Conservation (phyloP, 2,329 filamentous ascomycete species). For the Aspergillus phoenicis region DNA sequence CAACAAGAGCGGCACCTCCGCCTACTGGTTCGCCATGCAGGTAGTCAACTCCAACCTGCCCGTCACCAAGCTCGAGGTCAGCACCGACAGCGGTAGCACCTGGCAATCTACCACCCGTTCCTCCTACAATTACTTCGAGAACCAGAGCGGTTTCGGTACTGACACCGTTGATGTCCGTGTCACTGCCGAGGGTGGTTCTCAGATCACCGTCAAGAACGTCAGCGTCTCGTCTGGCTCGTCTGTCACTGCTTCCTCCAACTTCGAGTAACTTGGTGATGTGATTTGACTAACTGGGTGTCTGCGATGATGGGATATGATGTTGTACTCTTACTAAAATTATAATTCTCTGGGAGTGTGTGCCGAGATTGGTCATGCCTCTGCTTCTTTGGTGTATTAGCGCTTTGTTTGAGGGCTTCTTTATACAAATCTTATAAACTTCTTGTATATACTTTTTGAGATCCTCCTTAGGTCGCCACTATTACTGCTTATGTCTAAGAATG, state of each 20-base stretch:
- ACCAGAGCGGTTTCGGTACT: slow-evolving; percentile 59
- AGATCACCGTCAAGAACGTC: slow-evolving; percentile 56
- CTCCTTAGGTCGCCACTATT: no score
- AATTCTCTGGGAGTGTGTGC: background rate
- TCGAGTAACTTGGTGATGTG: slow-evolving; percentile 8
- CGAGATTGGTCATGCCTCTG: background rate
- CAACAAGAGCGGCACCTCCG: slow-evolving; percentile 53
- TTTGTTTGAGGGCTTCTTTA: background rate
- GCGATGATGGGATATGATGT: background rate
- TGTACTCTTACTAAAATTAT: background rate
- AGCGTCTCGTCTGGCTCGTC: slow-evolving; percentile 24
- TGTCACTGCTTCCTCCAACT: slow-evolving; percentile 28
- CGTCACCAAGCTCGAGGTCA: slow-evolving; percentile 61
- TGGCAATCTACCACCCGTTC: slow-evolving; percentile 60
- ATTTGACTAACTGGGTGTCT: background rate
- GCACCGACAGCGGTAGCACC: slow-evolving; percentile 60
- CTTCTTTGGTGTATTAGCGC: background rate
- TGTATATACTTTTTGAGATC: background rate
- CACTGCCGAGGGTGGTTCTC: slow-evolving; percentile 56
- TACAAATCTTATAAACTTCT: background rate
- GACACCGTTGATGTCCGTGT: slow-evolving; percentile 58
- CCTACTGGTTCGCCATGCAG: slow-evolving; percentile 64
- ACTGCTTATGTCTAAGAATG: no score
- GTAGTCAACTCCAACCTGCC: slow-evolving; percentile 64
- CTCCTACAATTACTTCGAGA: slow-evolving; percentile 65